Evolutionary conservation across 2,329 filamentous ascomycete species (phyloP).

Genomic region (Coccinonectria pachysandricola): DNA sequence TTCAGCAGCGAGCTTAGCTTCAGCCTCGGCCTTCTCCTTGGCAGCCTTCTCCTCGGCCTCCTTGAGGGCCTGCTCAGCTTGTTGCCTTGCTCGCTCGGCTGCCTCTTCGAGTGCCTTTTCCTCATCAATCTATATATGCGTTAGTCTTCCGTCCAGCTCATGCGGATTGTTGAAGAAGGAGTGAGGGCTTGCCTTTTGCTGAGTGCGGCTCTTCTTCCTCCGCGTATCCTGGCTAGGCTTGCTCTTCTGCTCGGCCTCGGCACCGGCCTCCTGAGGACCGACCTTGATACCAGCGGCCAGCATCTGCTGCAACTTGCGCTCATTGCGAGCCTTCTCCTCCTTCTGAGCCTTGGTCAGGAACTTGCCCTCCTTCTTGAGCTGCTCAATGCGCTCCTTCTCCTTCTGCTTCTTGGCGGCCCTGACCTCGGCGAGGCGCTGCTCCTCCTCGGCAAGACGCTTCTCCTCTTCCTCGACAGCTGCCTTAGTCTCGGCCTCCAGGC

Average conservation of each 20-base stretch:
- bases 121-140: constrained; percentile 51
- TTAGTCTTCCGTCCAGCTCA: constrained; percentile 4
- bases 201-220: constrained; percentile 59
- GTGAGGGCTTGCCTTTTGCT: constrained; percentile 42
- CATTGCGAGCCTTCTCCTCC: constrained; percentile 69
- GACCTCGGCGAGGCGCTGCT: constrained; percentile 59
- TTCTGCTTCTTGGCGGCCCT: constrained; percentile 73
- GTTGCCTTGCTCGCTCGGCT: constrained; percentile 56
- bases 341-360: constrained; percentile 79
- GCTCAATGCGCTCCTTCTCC: constrained; percentile 77
- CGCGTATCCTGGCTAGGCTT: constrained; percentile 68
- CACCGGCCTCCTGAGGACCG: constrained; percentile 44
- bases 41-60: constrained; percentile 52
- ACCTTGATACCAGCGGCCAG: constrained; percentile 66
- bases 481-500: constrained; percentile 51
- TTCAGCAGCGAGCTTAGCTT: constrained; percentile 42
- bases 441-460: constrained; percentile 54
- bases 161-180: not conserved
- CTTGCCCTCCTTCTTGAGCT: constrained; percentile 80
- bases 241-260: constrained; percentile 60
- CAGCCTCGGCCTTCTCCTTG: constrained; percentile 44
- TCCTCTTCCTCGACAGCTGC: constrained; percentile 57
- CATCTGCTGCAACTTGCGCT: constrained; percentile 78
- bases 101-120: constrained; percentile 70
- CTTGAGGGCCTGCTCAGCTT: constrained; percentile 57